Evolutionary conservation across 1,284 basidiomycete genomes (phyloP), one percentile per base, ranked within the genome.

Genomic region (Ceraceosorus bombacis): DNA sequence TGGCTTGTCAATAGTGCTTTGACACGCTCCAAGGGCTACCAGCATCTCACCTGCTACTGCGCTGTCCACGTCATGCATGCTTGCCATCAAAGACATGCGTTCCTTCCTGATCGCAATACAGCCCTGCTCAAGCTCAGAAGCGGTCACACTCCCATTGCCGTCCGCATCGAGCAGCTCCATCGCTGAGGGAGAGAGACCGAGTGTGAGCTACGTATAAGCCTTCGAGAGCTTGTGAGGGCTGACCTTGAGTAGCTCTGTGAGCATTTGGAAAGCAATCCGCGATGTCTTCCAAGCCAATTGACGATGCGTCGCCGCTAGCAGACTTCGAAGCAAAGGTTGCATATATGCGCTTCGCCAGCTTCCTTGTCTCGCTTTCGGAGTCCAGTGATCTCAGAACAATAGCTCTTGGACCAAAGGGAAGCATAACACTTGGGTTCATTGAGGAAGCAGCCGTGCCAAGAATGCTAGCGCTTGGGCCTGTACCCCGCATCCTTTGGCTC

Each of bases 11-110:
- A 27, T 27, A 27, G 2, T 27, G 27, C 27, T 27, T 27, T 27
- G 27, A 27, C 27, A 27, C 27, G 27, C 27, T 27, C 27, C 27
- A 27, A 27, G 27, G 27, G 27, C 27, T 27, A 27, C 27, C 27
- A 27, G 27, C 27, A 27, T 27, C 27, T 1, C 27, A 62, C 88
- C 87, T 68, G 87, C 86, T 1, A 72, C 70, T 12, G 70, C 91
- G 61, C 88, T 89, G 78, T 95, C 91, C 57, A 94, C 81, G 77
- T 94, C 90, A 48, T 86, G 83, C 89, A 96, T 90, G 9, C 87
- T 89, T 70, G 87, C 86, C 65, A 89, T 86, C 57, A 95, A 84
- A 5, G 87, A 86, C 48, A 91, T 79, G 64, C 91, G 85, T 72
- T 94, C 91, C 40, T 88, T 84, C 76, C 93, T 90, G 60, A 90